Conservation (phyloP, 352 stramenopile species). For the Globisporangium abappressorium region DNA sequence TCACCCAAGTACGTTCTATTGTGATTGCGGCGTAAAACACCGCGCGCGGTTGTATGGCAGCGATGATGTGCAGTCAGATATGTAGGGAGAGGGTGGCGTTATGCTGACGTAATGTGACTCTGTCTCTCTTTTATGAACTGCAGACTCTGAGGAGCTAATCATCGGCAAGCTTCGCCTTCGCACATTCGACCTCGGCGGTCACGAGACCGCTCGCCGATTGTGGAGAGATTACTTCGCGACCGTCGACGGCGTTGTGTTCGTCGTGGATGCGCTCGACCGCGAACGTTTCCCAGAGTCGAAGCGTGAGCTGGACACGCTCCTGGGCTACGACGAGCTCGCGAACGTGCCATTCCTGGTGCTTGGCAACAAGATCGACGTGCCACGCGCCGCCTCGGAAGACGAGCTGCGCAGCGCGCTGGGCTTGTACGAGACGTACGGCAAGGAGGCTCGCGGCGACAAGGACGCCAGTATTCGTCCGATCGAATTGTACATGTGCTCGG, state of each 20-base stretch:
- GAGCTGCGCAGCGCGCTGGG: conserved; percentile 96
- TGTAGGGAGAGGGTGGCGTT: neutral
- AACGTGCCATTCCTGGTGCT: conserved; percentile 99
- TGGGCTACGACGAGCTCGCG: conserved; percentile 96
- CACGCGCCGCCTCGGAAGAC: conserved; percentile 96
- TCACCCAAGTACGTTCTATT: conserved; percentile 85
- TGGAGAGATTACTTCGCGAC: conserved; percentile 99
- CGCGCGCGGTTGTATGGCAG: neutral
- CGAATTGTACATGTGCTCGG: conserved; percentile 99
- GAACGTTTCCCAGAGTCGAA: conserved; percentile 99
- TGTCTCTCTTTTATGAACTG: neutral
- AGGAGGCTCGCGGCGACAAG: conserved; percentile 91
- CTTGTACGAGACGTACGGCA: conserved; percentile 99
- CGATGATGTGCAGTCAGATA: neutral
- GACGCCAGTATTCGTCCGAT: conserved; percentile 93
- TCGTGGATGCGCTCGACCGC: conserved; percentile 98
- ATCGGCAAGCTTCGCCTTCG: conserved; percentile 98
- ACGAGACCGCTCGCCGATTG: conserved; percentile 96
- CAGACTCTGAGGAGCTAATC: conserved; percentile 90
- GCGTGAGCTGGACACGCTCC: conserved; percentile 96
- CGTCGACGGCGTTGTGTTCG: conserved; percentile 99
- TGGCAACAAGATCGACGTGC: conserved; percentile 99
- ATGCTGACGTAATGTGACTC: neutral
- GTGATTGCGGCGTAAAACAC: neutral
- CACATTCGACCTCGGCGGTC: conserved; percentile 98